phyloP scores from a whole-genome alignment of 768 basidiomycete species.

The Thelephora ganbajun region DNA sequence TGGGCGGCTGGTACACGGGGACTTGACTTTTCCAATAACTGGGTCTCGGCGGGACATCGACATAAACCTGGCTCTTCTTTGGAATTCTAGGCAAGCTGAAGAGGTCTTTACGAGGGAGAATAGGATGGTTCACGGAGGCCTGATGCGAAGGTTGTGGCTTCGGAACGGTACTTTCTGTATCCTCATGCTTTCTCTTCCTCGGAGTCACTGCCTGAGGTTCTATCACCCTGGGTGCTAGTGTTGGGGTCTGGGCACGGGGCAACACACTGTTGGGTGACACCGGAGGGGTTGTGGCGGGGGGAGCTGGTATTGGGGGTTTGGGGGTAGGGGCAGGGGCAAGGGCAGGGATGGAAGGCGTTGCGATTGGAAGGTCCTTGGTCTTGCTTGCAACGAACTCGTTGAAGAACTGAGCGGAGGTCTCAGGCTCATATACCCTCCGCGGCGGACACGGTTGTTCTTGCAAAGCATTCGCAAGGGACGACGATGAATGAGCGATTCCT shows the following conservation, averaged over 20 bases:
- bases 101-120: conserved; percentile 5
- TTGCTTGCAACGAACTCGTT: conserved; percentile 51
- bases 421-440: conserved; percentile 28
- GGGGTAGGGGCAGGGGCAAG: conserved; percentile 2
- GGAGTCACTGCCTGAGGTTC: conserved; percentile 34
- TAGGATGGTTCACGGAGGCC: conserved; percentile 5
- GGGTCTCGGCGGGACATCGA: conserved; percentile 16
- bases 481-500: conserved; percentile 48
- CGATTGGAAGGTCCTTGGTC: conserved; percentile 19
- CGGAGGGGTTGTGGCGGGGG: conserved; percentile 17
- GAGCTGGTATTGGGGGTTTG: conserved; percentile 12
- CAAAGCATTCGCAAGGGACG: conserved; percentile 64
- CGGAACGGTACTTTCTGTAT: conserved; percentile 8
- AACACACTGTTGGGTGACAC: conserved; percentile 2
- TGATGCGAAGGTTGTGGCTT: neutral
- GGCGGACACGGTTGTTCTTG: conserved; percentile 25
- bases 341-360: neutral
- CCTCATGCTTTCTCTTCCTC: conserved; percentile 54
- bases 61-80: conserved; percentile 14
- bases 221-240: conserved; percentile 24
- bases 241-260: conserved; percentile 40
- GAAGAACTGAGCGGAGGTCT: conserved; percentile 53
- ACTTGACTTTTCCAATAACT: conserved; percentile 14
- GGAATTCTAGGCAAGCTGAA: conserved; percentile 6
- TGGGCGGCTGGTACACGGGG: conserved; percentile 9